These are phyloP conservation scores for Zymoseptoria brevis DNA, from an alignment of 2,329 filamentous ascomycete genomes.

Conservation along the genomic window DNA sequence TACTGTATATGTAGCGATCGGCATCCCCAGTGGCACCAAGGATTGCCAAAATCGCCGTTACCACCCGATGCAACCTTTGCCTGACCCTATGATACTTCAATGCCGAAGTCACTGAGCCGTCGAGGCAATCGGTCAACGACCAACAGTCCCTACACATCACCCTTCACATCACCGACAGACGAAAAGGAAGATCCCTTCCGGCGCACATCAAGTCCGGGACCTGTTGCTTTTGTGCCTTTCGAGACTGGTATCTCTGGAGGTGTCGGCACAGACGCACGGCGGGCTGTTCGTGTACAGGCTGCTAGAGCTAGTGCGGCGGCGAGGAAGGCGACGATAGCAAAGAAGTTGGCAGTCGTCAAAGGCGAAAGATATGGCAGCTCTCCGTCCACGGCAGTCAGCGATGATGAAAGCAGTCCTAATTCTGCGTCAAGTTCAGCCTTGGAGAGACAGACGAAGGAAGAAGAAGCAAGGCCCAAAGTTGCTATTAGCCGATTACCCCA, in stretches of 20 bases:
- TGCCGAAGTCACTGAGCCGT: background rate
- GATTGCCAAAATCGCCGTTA: background rate
- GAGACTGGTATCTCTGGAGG: constrained; percentile 13
- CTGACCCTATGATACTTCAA: background rate
- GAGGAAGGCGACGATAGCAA: constrained; percentile 15
- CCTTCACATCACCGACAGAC: constrained; percentile 5
- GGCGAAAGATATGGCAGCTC: constrained; percentile 3
- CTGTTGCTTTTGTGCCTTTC: constrained; percentile 18
- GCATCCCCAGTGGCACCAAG: background rate
- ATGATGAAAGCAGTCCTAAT: constrained; percentile 6
- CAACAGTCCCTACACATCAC: constrained; percentile 10
- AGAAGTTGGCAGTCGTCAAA: constrained; percentile 9
- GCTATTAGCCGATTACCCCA: constrained; percentile 1
- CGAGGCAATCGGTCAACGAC: constrained; percentile 4
- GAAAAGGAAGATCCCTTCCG: constrained; percentile 9
- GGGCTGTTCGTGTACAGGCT: constrained; percentile 17
- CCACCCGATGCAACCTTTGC: background rate
- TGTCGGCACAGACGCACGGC: constrained; percentile 14
- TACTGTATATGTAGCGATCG: background rate
- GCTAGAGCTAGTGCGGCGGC: constrained; percentile 15
- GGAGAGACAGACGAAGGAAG: background rate
- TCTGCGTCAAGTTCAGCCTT: constrained; percentile 5
- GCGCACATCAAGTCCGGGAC: background rate
- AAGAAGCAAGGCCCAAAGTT: background rate
- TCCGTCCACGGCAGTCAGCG: constrained; percentile 7